Evolutionary conservation across 228 moss, liverwort and hornwort species (phyloP).

Genomic region (Sphagnum magellanicum): DNA sequence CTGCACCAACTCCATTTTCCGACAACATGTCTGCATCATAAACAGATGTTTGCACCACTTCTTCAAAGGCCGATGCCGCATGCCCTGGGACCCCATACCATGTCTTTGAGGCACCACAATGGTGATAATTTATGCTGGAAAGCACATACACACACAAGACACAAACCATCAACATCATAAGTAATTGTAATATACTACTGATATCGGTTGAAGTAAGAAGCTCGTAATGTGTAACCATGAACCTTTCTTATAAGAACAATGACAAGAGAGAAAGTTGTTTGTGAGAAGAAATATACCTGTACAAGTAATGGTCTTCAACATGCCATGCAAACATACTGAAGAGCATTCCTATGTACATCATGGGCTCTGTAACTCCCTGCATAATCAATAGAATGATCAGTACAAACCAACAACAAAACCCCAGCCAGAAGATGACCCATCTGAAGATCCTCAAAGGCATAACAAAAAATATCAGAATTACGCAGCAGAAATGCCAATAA

Average conservation of each 20-base stretch:
- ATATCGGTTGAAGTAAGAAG: too few relatives aligned
- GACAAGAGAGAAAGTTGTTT: too few relatives aligned
- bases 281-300: slow-evolving; percentile 1
- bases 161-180: too few relatives aligned
- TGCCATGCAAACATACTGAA: slow-evolving; percentile 52
- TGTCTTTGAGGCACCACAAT: slow-evolving; percentile 43
- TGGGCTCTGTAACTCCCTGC: slow-evolving; percentile 37
- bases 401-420: too few relatives aligned
- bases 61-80: slow-evolving; percentile 31
- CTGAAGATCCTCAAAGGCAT: not conserved
- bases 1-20: slow-evolving; percentile 20
- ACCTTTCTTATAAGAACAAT: too few relatives aligned
- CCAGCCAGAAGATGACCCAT: not conserved
- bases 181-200: too few relatives aligned
- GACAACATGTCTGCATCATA: slow-evolving; percentile 27
- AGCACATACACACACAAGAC: not conserved
- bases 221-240: too few relatives aligned
- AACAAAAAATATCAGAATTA: not conserved
- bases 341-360: slow-evolving; percentile 44
- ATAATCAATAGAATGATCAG: not conserved
- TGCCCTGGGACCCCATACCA: slow-evolving; percentile 45
- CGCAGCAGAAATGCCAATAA: too few relatives aligned
- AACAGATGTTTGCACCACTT: slow-evolving; percentile 23
- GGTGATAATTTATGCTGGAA: slow-evolving; percentile 36
- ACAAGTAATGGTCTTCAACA: slow-evolving; percentile 43